Percentiles rank a stretch among this genome's conserved stretches.
phyloP scores from a whole-genome alignment of 2,329 filamentous ascomycete species.

The Claviceps digitariae region DNA sequence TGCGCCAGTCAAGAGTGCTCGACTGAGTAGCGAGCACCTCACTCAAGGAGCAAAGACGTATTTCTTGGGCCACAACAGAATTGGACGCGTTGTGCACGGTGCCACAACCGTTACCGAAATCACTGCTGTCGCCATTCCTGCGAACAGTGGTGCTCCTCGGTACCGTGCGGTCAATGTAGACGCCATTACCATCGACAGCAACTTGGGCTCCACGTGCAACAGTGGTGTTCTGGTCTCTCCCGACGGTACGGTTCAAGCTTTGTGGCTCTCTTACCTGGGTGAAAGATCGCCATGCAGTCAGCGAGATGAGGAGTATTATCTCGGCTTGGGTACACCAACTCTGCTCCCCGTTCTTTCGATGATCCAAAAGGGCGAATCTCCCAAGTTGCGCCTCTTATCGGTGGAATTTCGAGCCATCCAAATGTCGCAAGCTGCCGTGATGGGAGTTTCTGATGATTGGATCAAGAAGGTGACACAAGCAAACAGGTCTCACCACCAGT shows the following conservation, averaged over 20 bases:
- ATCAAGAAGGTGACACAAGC: slow-evolving; percentile 78
- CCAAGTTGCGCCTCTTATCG: slow-evolving; percentile 77
- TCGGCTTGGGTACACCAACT: slow-evolving; percentile 79
- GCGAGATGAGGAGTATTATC: slow-evolving; percentile 91
- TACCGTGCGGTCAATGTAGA: slow-evolving; percentile 94
- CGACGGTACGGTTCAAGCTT: slow-evolving; percentile 82
- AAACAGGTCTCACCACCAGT: slow-evolving; percentile 84
- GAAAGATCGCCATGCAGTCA: slow-evolving; percentile 67
- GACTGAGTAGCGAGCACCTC: slow-evolving; percentile 66
- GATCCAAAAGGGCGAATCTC: slow-evolving; percentile 66
- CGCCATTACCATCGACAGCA: slow-evolving; percentile 93
- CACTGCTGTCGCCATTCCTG: slow-evolving; percentile 90
- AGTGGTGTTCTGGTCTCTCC: slow-evolving; percentile 84
- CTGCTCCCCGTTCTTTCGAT: slow-evolving; percentile 78
- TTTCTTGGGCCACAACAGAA: slow-evolving; percentile 97
- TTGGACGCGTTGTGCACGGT: slow-evolving; percentile 81
- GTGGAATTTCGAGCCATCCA: slow-evolving; percentile 92
- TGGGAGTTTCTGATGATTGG: slow-evolving; percentile 95
- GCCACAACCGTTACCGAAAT: slow-evolving; percentile 95
- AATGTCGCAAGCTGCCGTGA: slow-evolving; percentile 92
- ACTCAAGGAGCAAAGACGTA: slow-evolving; percentile 90
- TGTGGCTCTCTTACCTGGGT: slow-evolving; percentile 95
- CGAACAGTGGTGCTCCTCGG: slow-evolving; percentile 78
- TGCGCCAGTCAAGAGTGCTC: slow-evolving; percentile 81
- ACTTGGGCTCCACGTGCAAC: slow-evolving; percentile 78